Percentiles rank a stretch among this genome's conserved stretches.
phyloP scores from a whole-genome alignment of 148 eudicot genomes.

The Arctostaphylos glauca region DNA sequence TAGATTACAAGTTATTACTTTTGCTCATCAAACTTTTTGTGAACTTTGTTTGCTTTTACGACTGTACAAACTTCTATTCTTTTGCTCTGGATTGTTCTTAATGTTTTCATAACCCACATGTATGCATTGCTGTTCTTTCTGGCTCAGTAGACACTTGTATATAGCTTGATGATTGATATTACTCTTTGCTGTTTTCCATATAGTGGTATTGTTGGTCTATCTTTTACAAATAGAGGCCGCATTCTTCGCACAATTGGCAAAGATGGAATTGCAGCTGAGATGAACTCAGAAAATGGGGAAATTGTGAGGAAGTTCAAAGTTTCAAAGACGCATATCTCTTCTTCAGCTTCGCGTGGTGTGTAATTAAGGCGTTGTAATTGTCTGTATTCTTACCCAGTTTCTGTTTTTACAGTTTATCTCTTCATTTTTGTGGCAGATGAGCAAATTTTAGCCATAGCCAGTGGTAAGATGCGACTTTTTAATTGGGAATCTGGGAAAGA shows the following conservation, averaged over 20 bases:
- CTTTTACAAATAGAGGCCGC: conserved; percentile 33
- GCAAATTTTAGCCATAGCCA: conserved; percentile 29
- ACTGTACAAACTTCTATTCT: conserved; percentile 1
- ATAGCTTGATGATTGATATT: background rate
- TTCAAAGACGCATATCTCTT: conserved; percentile 28
- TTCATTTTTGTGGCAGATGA: conserved; percentile 27
- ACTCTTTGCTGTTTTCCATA: background rate
- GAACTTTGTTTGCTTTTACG: conserved; percentile 1
- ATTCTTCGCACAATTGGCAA: conserved; percentile 22
- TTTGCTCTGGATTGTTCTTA: no score
- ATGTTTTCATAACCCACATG: background rate
- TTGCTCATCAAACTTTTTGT: background rate
- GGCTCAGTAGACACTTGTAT: background rate
- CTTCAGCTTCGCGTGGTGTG: conserved; percentile 27
- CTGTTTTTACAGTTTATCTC: background rate
- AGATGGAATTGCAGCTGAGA: conserved; percentile 29
- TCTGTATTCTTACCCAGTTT: background rate
- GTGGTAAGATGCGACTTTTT: conserved; percentile 26
- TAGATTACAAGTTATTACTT: background rate
- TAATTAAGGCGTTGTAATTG: conserved; percentile 4
- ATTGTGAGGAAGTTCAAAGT: conserved; percentile 26
- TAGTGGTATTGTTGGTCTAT: conserved; percentile 33
- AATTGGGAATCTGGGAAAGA: conserved; percentile 35
- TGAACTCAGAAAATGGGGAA: conserved; percentile 39
- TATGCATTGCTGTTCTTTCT: background rate